Base-by-base conservation (phyloP, 306 rosid species). In the Quercus alba region DNA sequence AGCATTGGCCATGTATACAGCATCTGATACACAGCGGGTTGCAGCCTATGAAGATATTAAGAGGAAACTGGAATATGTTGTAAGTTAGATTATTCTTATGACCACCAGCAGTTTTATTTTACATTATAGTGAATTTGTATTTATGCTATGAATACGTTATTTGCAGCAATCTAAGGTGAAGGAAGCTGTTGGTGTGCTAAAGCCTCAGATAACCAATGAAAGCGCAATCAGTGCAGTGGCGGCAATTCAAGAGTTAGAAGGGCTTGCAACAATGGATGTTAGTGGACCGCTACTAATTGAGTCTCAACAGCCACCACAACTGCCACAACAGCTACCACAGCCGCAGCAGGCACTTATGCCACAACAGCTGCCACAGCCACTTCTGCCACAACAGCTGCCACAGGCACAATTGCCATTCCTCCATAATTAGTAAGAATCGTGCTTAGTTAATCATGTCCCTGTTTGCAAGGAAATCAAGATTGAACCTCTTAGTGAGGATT, bases 101-200 rank as follows among this genome's bases (percentile, higher is more conserved):
- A 44, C 58, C 74, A 41, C 46, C 0, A 0, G 20, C 62, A 35
- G 0, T 59, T 30, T 5, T 63, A 12, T 77, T 56, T 68, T 28
- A 15, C 35, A 73, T 66, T 83, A 73, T 17, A 26, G 59, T 81
- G 51, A 21, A 15, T 64, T 80, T 66, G 31, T 76, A 52, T 64
- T 88, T 70, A 73, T 79, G 77, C 9, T 62, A 7, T 49, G 5
- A 15, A 44, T 38, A 12, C 46, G 31, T 61, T 46, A 56, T 82
- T 81, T 89, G 78, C 88, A 94, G 95, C 97, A 94, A 94, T 62
- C 81, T 9, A 91, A 84, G 81, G 88, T 94, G 20, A 91, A 84
- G 84, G 91, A 89, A 76, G 91, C 91, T 70, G 92, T 91, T 41
- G 85, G 78, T 5, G 85, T 79, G 64, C 78, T 94, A 31, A 94